A percentile compares a stretch with the other conserved stretches of the same genome.
These are phyloP conservation scores for Scutellaria barbata DNA, from an alignment of 257 asterid species.

Conservation along the genomic window DNA sequence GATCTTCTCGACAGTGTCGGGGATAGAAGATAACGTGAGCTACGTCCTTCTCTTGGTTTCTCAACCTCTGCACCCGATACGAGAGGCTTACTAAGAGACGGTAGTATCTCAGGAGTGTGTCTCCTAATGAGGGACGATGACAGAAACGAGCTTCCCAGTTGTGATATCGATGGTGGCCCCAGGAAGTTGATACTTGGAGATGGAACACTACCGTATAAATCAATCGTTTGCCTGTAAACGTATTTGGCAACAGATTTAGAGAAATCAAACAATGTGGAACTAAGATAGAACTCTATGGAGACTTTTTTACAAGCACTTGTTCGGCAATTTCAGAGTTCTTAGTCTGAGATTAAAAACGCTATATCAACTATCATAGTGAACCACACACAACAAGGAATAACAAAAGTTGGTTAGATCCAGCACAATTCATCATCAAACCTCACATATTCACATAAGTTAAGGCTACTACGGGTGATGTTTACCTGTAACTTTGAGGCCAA, in stretches of 20 bases:
- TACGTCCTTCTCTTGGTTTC: conserved; percentile 48
- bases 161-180: conserved; percentile 66
- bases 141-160: conserved; percentile 76
- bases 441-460: background rate
- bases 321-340: no score
- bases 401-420: no score
- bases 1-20: conserved; percentile 64
- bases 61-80: conserved; percentile 51
- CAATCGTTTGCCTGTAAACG: conserved; percentile 79
- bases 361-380: background rate
- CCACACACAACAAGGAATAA: background rate
- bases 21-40: conserved; percentile 53
- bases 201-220: conserved; percentile 78
- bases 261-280: no score
- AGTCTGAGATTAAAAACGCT: no score
- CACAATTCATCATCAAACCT: conserved; percentile 7
- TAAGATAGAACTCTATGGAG: no score
- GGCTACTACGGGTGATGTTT: background rate
- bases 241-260: conserved; percentile 9
- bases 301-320: no score
- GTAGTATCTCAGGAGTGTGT: conserved; percentile 70
- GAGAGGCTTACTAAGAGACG: conserved; percentile 69
- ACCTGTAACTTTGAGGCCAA: conserved; percentile 99
- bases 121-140: conserved; percentile 65
- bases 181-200: conserved; percentile 74